Conservation (phyloP, 192 early-diverging fungal genomes). For the Obelidium mucronatum region DNA sequence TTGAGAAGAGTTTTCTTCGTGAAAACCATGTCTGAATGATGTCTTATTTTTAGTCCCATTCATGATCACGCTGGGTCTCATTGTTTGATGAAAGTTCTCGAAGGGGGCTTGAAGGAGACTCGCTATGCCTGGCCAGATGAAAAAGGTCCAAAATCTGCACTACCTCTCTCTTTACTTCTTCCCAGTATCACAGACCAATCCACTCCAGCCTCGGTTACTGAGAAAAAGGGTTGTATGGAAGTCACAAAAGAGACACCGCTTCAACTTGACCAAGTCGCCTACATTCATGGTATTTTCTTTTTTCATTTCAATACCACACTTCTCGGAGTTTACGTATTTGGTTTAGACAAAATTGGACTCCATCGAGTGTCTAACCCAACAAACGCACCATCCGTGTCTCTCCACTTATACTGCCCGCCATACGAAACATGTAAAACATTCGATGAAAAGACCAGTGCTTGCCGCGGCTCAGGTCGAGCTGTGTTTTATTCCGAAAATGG, state of each 20-base stretch:
- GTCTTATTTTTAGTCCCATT: slow-evolving; percentile 67
- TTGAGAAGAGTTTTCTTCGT: neutral
- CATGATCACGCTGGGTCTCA: slow-evolving; percentile 91
- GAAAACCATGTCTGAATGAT: neutral
- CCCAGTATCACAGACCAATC: slow-evolving; percentile 27
- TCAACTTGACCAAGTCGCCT: slow-evolving; percentile 73
- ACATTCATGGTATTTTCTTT: slow-evolving; percentile 73
- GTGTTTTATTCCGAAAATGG: slow-evolving; percentile 70
- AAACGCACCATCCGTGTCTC: slow-evolving; percentile 70
- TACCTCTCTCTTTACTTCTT: slow-evolving; percentile 23
- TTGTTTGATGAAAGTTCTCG: slow-evolving; percentile 92
- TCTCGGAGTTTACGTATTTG: neutral
- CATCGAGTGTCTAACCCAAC: slow-evolving; percentile 82
- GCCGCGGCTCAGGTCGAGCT: slow-evolving; percentile 64
- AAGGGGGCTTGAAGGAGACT: slow-evolving; percentile 80
- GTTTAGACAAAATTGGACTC: slow-evolving; percentile 78
- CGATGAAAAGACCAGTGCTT: slow-evolving; percentile 75
- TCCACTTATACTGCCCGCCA: slow-evolving; percentile 93
- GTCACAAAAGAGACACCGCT: slow-evolving; percentile 50
- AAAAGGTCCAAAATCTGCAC: slow-evolving; percentile 29
- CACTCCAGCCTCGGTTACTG: neutral
- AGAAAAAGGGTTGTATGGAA: slow-evolving; percentile 17
- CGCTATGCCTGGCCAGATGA: slow-evolving; percentile 76
- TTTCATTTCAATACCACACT: neutral
- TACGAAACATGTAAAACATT: slow-evolving; percentile 85